Evolutionary conservation across 2,329 filamentous ascomycete species (phyloP).

Genomic region (Cordyceps pruinosa): DNA sequence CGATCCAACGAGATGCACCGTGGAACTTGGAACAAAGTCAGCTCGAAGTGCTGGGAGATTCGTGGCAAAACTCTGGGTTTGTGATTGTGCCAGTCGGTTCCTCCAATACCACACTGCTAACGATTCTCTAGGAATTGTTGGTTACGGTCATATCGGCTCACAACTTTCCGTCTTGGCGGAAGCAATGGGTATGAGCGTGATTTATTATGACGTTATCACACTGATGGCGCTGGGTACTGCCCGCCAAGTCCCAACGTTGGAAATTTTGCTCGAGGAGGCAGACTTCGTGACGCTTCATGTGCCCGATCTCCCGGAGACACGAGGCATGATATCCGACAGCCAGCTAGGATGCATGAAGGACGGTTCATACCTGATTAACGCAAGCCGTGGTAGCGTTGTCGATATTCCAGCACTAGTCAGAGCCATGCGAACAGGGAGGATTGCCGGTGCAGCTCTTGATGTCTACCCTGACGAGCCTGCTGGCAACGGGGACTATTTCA

Average conservation of each 20-base stretch:
- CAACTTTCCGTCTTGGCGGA: slow-evolving; percentile 94
- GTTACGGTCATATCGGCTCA: slow-evolving; percentile 94
- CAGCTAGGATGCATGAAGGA: slow-evolving; percentile 87
- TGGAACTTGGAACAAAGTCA: slow-evolving; percentile 97
- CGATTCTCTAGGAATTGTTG: slow-evolving; percentile 64
- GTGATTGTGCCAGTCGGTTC: slow-evolving; percentile 15
- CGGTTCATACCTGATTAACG: slow-evolving; percentile 92
- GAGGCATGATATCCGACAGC: slow-evolving; percentile 75
- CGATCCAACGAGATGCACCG: slow-evolving; percentile 90
- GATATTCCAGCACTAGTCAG: slow-evolving; percentile 89
- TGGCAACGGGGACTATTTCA: slow-evolving; percentile 94
- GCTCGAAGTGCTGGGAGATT: slow-evolving; percentile 94
- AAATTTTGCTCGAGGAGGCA: slow-evolving; percentile 67
- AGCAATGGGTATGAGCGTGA: slow-evolving; percentile 95
- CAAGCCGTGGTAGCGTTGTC: slow-evolving; percentile 86
- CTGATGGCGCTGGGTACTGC: slow-evolving; percentile 91
- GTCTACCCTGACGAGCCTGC: slow-evolving; percentile 93
- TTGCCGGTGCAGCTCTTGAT: slow-evolving; percentile 91
- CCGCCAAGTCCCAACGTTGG: slow-evolving; percentile 70
- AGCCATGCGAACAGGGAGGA: slow-evolving; percentile 75
- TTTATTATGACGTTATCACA: slow-evolving; percentile 93
- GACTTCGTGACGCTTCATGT: slow-evolving; percentile 96
- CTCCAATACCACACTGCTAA: neutral
- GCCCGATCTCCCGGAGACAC: slow-evolving; percentile 86
- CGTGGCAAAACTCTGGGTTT: slow-evolving; percentile 88